These are phyloP conservation scores for Brassica nigra DNA, from an alignment of 345 rosid species.

Conservation along the genomic window DNA sequence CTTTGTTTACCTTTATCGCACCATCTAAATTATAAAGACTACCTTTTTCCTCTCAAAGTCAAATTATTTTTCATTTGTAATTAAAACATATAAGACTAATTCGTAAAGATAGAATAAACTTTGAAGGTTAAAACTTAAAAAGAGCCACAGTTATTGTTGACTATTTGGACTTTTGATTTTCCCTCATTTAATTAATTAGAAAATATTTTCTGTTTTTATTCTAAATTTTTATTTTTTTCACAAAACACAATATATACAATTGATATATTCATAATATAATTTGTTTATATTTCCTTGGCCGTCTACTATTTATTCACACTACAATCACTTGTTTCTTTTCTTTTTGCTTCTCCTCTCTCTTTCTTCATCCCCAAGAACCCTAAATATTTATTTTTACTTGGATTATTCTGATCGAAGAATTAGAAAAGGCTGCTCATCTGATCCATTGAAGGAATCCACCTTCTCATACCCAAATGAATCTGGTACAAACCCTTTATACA, in stretches of 20 bases:
- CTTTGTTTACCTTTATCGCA: constrained; percentile 38
- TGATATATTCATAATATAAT: constrained; percentile 29
- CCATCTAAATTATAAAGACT: constrained; percentile 29
- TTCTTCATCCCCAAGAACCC: constrained; percentile 34
- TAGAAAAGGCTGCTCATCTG: neutral
- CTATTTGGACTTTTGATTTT: constrained; percentile 37
- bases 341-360: constrained; percentile 26
- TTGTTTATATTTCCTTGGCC: constrained; percentile 22
- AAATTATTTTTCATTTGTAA: constrained; percentile 20
- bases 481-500: neutral
- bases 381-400: neutral
- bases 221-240: neutral
- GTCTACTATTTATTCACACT: constrained; percentile 37
- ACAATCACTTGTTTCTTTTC: constrained; percentile 24
- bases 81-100: neutral
- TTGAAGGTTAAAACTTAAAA: constrained; percentile 4
- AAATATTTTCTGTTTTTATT: neutral
- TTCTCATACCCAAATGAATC: neutral
- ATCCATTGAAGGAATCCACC: neutral
- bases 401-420: constrained; percentile 3
- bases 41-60: constrained; percentile 30
- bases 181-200: neutral
- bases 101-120: neutral
- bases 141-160: constrained; percentile 40
- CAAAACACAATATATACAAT: neutral